phyloP scores from a whole-genome alignment of 306 rosid species.

The Hippophae tibetana region DNA sequence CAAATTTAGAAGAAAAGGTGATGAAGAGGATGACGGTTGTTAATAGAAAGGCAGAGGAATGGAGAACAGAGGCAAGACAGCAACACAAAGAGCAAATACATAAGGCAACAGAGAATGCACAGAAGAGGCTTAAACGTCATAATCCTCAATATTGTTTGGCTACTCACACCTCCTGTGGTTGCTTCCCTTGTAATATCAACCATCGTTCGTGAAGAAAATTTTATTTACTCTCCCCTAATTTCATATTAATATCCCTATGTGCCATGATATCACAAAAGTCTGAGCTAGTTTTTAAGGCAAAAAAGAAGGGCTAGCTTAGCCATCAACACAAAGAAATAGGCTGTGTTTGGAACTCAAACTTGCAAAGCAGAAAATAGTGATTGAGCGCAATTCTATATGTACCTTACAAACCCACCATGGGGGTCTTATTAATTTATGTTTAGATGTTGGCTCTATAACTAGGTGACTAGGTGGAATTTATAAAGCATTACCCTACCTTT shows the following conservation, averaged over 20 bases:
- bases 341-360: no score
- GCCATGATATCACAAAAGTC: no score
- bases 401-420: no score
- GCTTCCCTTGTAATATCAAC: constrained; percentile 66
- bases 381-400: no score
- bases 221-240: not conserved
- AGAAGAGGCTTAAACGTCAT: constrained; percentile 40
- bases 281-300: no score
- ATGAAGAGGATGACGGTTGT: constrained; percentile 82
- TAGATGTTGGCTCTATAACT: no score
- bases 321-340: no score
- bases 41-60: constrained; percentile 82
- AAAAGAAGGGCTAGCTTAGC: no score
- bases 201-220: constrained; percentile 7
- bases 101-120: constrained; percentile 47
- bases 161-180: constrained; percentile 63
- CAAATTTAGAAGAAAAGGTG: constrained; percentile 85
- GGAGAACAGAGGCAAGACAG: constrained; percentile 60
- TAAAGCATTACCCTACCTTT: no score
- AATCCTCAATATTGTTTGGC: constrained; percentile 40
- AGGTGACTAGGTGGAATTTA: no score
- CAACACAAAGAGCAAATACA: constrained; percentile 67
- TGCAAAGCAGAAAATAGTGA: no score
- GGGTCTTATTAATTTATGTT: no score
- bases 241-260: not conserved